Percentiles rank a stretch among this genome's conserved stretches.
Conservation (phyloP, 345 rosid species). For the Populus alba region DNA sequence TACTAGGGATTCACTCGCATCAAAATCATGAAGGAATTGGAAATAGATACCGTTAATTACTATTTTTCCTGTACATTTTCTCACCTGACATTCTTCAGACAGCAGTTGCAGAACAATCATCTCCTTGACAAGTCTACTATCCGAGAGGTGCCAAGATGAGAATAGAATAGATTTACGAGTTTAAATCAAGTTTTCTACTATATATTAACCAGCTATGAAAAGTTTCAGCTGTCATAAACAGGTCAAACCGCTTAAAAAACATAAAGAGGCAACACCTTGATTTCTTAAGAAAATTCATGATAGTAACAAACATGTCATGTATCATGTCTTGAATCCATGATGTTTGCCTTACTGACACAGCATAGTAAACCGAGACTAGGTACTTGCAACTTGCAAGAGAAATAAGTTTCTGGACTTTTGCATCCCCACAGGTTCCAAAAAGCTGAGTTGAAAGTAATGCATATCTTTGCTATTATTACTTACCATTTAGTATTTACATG, state of each 20-base stretch:
- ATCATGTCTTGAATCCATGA: slow-evolving; percentile 13
- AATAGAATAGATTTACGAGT: background rate
- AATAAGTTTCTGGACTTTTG: slow-evolving; percentile 5
- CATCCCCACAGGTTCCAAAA: slow-evolving; percentile 48
- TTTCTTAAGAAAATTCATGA: background rate
- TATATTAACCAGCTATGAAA: background rate
- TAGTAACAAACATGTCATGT: background rate
- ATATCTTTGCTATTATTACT: background rate
- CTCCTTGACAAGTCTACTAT: background rate
- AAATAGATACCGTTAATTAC: background rate
- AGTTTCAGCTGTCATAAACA: background rate
- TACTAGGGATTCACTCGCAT: background rate
- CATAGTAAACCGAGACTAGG: slow-evolving; percentile 9
- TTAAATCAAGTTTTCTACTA: background rate
- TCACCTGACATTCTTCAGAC: background rate
- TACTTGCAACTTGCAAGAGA: background rate
- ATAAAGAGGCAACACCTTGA: too few species aligned
- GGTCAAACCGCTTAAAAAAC: background rate
- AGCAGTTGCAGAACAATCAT: background rate
- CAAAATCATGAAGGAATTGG: background rate
- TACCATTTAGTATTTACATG: slow-evolving; percentile 7
- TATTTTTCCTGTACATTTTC: background rate
- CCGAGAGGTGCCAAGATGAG: background rate
- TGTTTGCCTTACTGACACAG: background rate
- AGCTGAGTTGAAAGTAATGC: slow-evolving; percentile 42